Conservation (phyloP, 2,329 filamentous ascomycete genomes). For the Stachybotrys chartarum region DNA sequence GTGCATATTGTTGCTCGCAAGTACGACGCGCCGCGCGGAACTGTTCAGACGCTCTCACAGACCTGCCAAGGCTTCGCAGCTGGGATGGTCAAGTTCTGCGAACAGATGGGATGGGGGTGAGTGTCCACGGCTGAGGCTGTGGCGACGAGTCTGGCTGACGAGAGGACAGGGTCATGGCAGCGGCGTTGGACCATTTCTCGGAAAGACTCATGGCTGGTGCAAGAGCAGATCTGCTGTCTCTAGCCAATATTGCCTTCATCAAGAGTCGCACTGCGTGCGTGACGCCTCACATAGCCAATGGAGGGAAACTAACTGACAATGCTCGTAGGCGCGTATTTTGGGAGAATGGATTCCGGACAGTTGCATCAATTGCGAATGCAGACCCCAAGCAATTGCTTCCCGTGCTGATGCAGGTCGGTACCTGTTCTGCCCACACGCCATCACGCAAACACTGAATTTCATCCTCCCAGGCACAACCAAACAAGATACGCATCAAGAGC, state of each 20-base stretch:
- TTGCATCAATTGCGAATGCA: constrained; percentile 62
- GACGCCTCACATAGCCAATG: not conserved
- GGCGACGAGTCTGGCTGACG: constrained; percentile 7
- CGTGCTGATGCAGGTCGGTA: constrained; percentile 59
- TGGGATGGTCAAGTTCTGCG: constrained; percentile 73
- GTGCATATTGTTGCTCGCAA: constrained; percentile 62
- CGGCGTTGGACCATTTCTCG: constrained; percentile 67
- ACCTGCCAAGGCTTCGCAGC: constrained; percentile 73
- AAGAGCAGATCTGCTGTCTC: constrained; percentile 60
- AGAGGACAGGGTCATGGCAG: constrained; percentile 52
- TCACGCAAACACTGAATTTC: not conserved
- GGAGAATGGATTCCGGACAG: constrained; percentile 66
- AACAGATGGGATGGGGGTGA: constrained; percentile 67
- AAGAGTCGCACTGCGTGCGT: constrained; percentile 66
- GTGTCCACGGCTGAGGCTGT: constrained; percentile 9
- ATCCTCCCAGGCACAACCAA: constrained; percentile 53
- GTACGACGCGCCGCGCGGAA: constrained; percentile 62
- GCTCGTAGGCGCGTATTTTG: constrained; percentile 52
- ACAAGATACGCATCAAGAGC: constrained; percentile 50
- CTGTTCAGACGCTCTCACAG: constrained; percentile 65
- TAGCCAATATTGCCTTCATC: constrained; percentile 66
- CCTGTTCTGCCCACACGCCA: not conserved
- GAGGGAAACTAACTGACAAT: constrained; percentile 3
- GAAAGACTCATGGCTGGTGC: constrained; percentile 68
- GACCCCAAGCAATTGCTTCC: constrained; percentile 61